Conservation (phyloP, 139 green algal genomes). For the Axilococcus clingmanii region DNA sequence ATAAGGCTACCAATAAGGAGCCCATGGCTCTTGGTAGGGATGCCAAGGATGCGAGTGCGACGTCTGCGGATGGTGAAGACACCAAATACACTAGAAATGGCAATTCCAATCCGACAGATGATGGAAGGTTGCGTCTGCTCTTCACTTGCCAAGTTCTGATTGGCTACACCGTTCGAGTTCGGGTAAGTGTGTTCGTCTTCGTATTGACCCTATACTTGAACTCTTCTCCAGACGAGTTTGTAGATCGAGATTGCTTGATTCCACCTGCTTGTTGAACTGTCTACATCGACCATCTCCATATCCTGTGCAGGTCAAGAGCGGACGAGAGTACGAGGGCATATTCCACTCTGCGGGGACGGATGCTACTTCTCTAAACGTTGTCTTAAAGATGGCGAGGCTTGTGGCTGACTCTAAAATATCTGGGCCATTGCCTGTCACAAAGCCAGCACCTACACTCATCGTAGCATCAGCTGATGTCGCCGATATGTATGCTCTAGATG, state of each 20-base stretch:
- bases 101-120: background rate
- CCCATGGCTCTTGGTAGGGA: too few relatives aligned
- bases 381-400: slow-evolving; percentile 48
- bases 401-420: slow-evolving; percentile 16
- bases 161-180: slow-evolving; percentile 53
- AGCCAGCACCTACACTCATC: slow-evolving; percentile 12
- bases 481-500: slow-evolving; percentile 49
- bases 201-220: too few relatives aligned
- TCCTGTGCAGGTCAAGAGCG: slow-evolving; percentile 34
- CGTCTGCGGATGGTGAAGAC: too few relatives aligned
- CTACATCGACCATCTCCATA: background rate
- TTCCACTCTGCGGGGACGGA: slow-evolving; percentile 49
- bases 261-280: background rate
- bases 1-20: too few relatives aligned
- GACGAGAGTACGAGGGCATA: slow-evolving; percentile 57
- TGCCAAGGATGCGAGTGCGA: too few relatives aligned
- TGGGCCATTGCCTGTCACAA: slow-evolving; percentile 1
- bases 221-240: too few relatives aligned
- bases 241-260: slow-evolving; percentile 4
- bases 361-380: slow-evolving; percentile 25
- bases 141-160: slow-evolving; percentile 49
- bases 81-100: background rate
- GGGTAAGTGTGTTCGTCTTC: too few relatives aligned
- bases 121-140: background rate
- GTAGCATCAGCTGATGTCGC: slow-evolving; percentile 36